Evolutionary conservation across 1,139 yeast species (phyloP), one percentile per base, ranked within the genome.

Genomic region (Magnusiomyces clavatus): DNA sequence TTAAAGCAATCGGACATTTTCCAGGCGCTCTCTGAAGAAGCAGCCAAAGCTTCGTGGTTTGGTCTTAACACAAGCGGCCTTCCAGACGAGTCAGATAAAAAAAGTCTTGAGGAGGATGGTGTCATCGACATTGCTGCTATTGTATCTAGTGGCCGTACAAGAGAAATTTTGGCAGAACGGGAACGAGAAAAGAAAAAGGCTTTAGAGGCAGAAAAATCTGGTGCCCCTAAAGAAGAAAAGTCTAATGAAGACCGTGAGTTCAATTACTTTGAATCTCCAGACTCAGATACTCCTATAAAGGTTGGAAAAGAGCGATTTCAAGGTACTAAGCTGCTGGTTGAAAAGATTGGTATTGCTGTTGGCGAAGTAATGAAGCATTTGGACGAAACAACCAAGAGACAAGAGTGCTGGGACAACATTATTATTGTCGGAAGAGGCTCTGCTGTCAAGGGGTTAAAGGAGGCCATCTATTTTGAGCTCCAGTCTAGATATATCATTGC

Each of bases 221-320:
- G 16, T 12, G 34, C n/a, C 3, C 12, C 50, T 6, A 71, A 65
- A 49, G 71, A 67, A 34, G 78, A 77, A 57, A 61, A 60, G 31
- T 60, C 69, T 16, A 71, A 72, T 57, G 62, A 59, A 49, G 73
- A 70, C 29, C 57, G 75, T 71, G 61, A 86, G 80, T 64, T 71
- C 31, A 90, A 88, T 65, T 67, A 72, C 8, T 90, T 89, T 64
- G 29, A 43, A 29, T 29, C 46, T 36, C 16, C 46, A 6, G 46
- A 43, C 37, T 66, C 77, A 11, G 83, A 85, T 1, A 73, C 77
- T 49, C 71, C 71, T 51, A 64, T 86, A 16, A 72, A 72, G 24
- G 81, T 92, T 10, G 97, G 97, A 5, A 85, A 82, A 56, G 96
- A 89, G 68, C 75, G 98, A 60, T 92, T 92, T 69, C 83, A 80